Base-by-base conservation (phyloP, 345 rosid species). In the Gossypium rotundifolium region DNA sequence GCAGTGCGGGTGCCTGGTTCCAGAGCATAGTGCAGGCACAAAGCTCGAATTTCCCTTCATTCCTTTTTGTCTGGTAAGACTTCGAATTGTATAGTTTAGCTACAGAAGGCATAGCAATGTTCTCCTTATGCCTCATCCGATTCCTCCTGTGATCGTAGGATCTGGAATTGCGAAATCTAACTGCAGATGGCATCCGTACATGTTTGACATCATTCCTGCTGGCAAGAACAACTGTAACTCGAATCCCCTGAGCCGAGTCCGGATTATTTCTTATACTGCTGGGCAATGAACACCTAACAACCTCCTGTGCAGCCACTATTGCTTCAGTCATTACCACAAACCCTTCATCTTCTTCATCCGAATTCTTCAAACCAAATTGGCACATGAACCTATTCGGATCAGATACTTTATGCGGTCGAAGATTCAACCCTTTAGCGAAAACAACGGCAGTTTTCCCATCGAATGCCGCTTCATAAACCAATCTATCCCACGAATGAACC, bases 11-110 rank as follows among this genome's bases (percentile, higher is more conserved):
- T 8, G 96, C 97, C 81, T 95, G 99, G 81, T 95, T 93, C 98
- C 99, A 91, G 14, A 89, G 60, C 99, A 95, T 95, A 5, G 98
- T 91, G 48, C 99, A 95, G 40, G 82, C 98, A 74, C 98, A 93
- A 17, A 93, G 91, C 81, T 90, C 93, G 62, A 84, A 84, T 83
- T 86, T 90, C 18, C 54, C n/a, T 12, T 42, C 52, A 46, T 44
- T 77, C 78, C 74, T 78, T 75, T 76, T 79, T 83, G 33, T 61
- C 71, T 57, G 51, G 44, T 69, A 58, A 27, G 73, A 63, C 8
- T 63, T 79, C 7, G 82, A 48, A 46, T 74, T 70, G 73, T 81
- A 75, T 75, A 89, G 78, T 79, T 64, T 91, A 14, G 91, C 96
- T 80, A 83, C 89, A 42, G 94, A 93, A 48, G 93, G 89, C 82